Conservation (phyloP, 768 basidiomycete genomes). For the Sarcodon sp. region DNA sequence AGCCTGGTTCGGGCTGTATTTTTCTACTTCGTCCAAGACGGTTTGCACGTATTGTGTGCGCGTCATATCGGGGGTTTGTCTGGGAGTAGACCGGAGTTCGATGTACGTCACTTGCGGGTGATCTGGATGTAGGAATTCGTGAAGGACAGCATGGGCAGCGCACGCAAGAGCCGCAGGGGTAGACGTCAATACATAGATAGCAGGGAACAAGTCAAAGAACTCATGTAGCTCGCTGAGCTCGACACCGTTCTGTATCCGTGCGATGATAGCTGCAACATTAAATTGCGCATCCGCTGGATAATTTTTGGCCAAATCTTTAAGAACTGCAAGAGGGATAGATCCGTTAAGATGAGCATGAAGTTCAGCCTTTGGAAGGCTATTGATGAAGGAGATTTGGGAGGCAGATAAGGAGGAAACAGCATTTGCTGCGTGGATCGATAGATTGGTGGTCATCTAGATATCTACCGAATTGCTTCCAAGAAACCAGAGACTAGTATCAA, state of each 20-base stretch:
- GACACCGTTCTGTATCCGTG: slow-evolving; percentile 23
- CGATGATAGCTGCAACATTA: slow-evolving; percentile 12
- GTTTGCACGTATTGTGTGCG: slow-evolving; percentile 46
- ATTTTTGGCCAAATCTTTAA: slow-evolving; percentile 48
- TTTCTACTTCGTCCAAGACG: slow-evolving; percentile 53
- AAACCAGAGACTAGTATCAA: no score
- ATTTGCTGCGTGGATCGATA: slow-evolving; percentile 19
- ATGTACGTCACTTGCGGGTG: slow-evolving; percentile 53
- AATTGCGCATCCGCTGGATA: slow-evolving; percentile 8
- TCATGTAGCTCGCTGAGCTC: slow-evolving; percentile 45
- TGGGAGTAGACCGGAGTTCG: slow-evolving; percentile 77
- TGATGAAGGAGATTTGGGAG: slow-evolving; percentile 45
- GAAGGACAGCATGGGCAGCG: slow-evolving; percentile 55
- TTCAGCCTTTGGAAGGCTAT: slow-evolving; percentile 65
- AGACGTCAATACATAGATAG: slow-evolving; percentile 67
- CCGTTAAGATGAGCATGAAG: slow-evolving; percentile 82
- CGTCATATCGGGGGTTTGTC: slow-evolving; percentile 42
- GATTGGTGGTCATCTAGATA: background rate
- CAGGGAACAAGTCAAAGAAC: slow-evolving; percentile 66
- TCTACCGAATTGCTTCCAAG: no score
- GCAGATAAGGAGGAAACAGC: slow-evolving; percentile 43
- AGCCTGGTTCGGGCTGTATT: slow-evolving; percentile 34
- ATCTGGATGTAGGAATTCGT: slow-evolving; percentile 33
- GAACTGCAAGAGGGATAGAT: slow-evolving; percentile 55
- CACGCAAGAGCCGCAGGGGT: slow-evolving; percentile 37